phyloP scores from a whole-genome alignment of 805 yeast species.

The Candida oleophila region DNA sequence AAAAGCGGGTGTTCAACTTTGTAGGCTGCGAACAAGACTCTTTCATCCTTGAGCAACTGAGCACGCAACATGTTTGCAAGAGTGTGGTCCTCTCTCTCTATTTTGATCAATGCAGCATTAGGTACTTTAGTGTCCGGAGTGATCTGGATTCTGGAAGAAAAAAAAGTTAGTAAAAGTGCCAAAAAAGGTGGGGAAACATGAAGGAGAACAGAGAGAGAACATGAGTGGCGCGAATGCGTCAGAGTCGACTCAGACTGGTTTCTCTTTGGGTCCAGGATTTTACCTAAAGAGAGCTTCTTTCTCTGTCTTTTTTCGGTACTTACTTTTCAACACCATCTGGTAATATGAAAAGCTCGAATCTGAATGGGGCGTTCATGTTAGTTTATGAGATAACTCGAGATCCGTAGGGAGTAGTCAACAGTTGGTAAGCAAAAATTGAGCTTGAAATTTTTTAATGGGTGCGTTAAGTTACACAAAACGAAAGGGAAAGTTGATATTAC shows the following conservation, averaged over 20 bases:
- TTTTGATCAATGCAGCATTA: conserved; percentile 87
- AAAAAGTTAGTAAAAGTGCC: conserved; percentile 14
- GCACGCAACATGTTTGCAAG: conserved; percentile 86
- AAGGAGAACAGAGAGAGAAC: not conserved
- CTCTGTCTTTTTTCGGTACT: conserved; percentile 23
- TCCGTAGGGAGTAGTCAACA: not conserved
- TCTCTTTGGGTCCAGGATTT: too few species aligned
- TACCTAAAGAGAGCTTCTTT: not conserved
- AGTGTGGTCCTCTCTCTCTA: conserved; percentile 97
- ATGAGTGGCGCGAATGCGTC: too few species aligned
- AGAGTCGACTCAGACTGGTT: too few species aligned
- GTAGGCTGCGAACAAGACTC: conserved; percentile 95
- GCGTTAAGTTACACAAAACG: not conserved
- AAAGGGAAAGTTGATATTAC: too few species aligned
- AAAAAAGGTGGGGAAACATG: not conserved
- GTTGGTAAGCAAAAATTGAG: not conserved
- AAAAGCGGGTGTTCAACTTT: conserved; percentile 97
- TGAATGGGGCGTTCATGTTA: conserved; percentile 96
- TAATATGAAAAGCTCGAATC: conserved; percentile 91
- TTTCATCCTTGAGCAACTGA: conserved; percentile 79
- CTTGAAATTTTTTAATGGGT: not conserved
- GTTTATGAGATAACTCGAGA: not conserved
- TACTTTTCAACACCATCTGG: conserved; percentile 98
- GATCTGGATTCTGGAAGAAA: conserved; percentile 57
- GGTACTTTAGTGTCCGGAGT: conserved; percentile 95